Conservation (phyloP, 139 green algal genomes). For the Chlorella sp. region DNA sequence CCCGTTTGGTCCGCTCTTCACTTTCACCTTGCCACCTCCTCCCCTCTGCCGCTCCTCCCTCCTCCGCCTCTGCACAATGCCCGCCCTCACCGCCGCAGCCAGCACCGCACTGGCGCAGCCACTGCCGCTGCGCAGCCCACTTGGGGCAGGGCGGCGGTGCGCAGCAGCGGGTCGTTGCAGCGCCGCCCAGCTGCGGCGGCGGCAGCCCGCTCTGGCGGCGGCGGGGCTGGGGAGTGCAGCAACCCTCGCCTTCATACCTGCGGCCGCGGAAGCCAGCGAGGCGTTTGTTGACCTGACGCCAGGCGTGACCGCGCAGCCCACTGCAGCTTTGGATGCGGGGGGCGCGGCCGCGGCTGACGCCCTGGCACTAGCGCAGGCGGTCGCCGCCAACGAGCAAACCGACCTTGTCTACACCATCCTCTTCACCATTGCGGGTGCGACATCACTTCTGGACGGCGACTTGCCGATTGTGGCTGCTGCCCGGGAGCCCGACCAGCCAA, state of each 20-base stretch:
- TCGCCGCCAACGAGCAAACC: neutral
- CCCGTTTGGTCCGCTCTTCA: too few relatives aligned
- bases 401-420: constrained; percentile 46
- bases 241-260: neutral
- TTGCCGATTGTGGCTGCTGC: too few relatives aligned
- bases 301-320: too few relatives aligned
- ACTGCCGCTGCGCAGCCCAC: neutral
- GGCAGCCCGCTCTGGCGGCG: neutral
- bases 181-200: neutral
- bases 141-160: neutral
- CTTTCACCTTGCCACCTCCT: too few relatives aligned
- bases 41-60: too few relatives aligned
- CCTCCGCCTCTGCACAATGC: neutral
- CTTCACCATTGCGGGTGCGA: constrained; percentile 34
- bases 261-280: neutral
- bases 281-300: neutral
- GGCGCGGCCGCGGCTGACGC: neutral
- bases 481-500: too few relatives aligned
- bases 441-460: too few relatives aligned
- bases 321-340: neutral
- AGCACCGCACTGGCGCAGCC: neutral
- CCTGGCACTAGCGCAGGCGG: neutral
- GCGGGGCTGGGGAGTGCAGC: neutral
- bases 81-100: neutral
- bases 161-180: neutral